Conservation (phyloP, 495 filamentous ascomycete genomes). For the Hypoxylon perforatum region DNA sequence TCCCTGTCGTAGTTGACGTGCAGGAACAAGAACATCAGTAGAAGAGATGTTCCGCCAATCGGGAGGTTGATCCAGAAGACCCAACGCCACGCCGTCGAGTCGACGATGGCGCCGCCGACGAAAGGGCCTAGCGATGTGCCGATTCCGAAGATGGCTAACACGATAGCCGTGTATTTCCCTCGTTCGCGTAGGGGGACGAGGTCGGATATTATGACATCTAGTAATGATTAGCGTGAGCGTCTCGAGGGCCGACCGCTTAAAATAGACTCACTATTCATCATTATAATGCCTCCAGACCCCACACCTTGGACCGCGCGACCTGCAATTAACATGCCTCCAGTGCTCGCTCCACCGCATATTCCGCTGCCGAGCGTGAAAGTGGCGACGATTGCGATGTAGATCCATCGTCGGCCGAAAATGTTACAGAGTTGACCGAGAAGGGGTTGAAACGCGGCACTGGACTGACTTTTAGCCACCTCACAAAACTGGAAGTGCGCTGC, state of each 20-base stretch:
- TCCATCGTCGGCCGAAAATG: constrained; percentile 56
- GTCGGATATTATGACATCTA: constrained; percentile 81
- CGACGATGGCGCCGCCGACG: constrained; percentile 75
- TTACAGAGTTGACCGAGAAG: constrained; percentile 49
- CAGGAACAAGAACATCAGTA: constrained; percentile 39
- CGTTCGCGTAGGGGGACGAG: constrained; percentile 73
- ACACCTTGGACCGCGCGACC: constrained; percentile 79
- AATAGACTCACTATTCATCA: constrained; percentile 54
- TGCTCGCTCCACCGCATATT: constrained; percentile 45
- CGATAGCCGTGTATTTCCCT: constrained; percentile 59
- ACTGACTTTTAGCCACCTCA: constrained; percentile 2
- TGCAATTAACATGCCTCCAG: constrained; percentile 68
- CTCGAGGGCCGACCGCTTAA: not conserved
- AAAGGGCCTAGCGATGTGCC: constrained; percentile 74
- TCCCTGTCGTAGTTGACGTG: constrained; percentile 36
- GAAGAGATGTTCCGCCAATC: constrained; percentile 34
- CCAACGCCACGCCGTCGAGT: constrained; percentile 49
- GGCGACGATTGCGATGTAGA: constrained; percentile 44
- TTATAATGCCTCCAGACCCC: constrained; percentile 78
- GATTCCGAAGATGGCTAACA: constrained; percentile 72
- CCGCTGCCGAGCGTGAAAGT: constrained; percentile 52
- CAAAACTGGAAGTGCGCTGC: not conserved
- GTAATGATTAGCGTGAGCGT: not conserved
- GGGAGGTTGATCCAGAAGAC: constrained; percentile 52
- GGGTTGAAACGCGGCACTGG: constrained; percentile 60